Base-by-base conservation (phyloP, 1,139 yeast species). In the Zygosaccharomyces pseudobailii region DNA sequence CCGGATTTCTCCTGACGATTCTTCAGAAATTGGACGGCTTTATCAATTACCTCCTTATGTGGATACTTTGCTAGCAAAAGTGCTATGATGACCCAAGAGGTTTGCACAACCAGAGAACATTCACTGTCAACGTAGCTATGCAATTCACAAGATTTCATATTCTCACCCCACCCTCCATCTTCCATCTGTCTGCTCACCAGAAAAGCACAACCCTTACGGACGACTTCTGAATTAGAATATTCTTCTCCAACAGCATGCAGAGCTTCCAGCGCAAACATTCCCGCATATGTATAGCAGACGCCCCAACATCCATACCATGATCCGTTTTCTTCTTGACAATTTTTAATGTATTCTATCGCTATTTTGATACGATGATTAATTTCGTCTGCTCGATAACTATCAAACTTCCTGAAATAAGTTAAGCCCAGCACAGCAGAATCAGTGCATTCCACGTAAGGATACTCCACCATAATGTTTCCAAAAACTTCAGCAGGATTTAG, bases 281-380 rank as follows among this genome's bases (percentile, higher is more conserved):
- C 86, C 0, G 98, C 97, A 68, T 94, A 94, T 0, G 97, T 87
- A 63, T 78, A 89, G 63, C 99, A 94, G 8, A 94, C 84, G 37
- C 98, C 99, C 99, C 99, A 94, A 37, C 90, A 83, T 1, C 99
- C 99, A 65, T 90, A 94, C 97, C 98, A 94, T 7, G 96, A 83
- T 0, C 99, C 99, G 65, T 92, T 96, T 0, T 65, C 62, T 39
- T 75, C 72, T 66, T 94, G 98, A 2, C 78, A 77, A 3, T 71
- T 66, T 44, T 78, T 77, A 41, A 94, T 87, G 59, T 84, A 94
- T 3, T 76, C 69, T 13, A 87, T 75, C 0, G 97, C 97, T 47
- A 80, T 75, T 4, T 78, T 73, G 40, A 94, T 85, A 0, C 96
- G 82, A 31, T 71, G 61, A 43, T 76, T 71, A 37, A 94, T 82